Evolutionary conservation across 768 basidiomycete species (phyloP), one percentile per base, ranked within the genome.

Genomic region (Pilatotrama ljubarskyi): DNA sequence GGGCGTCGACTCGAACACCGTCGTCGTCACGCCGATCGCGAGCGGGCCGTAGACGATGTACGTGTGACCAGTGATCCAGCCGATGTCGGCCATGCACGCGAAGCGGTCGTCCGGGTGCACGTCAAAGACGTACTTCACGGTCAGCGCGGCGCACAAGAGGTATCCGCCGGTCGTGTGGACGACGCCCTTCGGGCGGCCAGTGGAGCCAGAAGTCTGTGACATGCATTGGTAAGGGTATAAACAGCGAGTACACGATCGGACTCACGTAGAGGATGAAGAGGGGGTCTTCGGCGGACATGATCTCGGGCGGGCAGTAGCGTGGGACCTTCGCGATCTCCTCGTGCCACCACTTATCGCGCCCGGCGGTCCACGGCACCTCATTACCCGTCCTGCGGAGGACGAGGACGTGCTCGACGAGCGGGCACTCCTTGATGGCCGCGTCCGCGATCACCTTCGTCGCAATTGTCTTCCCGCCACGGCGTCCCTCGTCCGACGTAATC

Each of bases 31-130:
- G 42, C 91, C 91, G 64, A 89, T 88, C n/a, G 82, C 77, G 51
- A 98, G 87, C 2, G 96, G 96, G 14, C 96, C 96, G 74, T 98
- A 98, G 65, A 98, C 82, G 70, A 98, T 98, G 77, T 98, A 93
- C 76, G 91, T 91, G 76, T 97, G 94, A 17, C 95, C 95, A 2
- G 96, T 98, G 77, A 98, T 96, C 96, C 96, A 98, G 68, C 96
- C 96, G 52, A 99, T 83, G 70, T 99, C 96, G 58, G 96, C 96
- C 95, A 98, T 95, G 80, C 96, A 98, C 1, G 88, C 97, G 73
- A 95, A 98, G 66, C 82, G 87, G 77, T 98, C 96, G 60, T 91
- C 94, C n/a, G 90, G 87, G 74, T 99, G 96, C 20, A 98, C 85
- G 72, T 99, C 96, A 71, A 98, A 99, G 63, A 97, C 93, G 73